Evolutionary conservation across 2,329 filamentous ascomycete genomes (phyloP), one percentile per base, ranked within the genome.

Genomic region (Scopulariopsis brevicaulis): DNA sequence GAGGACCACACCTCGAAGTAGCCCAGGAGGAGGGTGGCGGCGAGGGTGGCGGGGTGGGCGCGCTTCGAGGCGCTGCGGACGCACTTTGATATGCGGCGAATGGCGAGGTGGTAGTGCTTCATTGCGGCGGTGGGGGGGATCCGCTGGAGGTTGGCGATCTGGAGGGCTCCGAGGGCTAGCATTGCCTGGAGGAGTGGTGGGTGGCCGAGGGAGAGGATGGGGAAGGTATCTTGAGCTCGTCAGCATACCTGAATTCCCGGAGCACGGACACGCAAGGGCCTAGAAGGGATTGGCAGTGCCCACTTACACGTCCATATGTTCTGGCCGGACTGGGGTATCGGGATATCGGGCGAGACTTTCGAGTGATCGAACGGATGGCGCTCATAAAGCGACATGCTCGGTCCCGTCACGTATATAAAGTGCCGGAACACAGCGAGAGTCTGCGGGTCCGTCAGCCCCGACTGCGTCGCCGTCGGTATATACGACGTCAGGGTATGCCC

Each of bases 1-100:
- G 91, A 93, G 40, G 87, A 88, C 85, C 93, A 94, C 20, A 96
- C 89, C 69, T 97, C 94, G 66, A 96, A 97, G 69, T 91, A 97
- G 0, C 86, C 90, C 8, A 99, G 78, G 8, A 97, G 75, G 40
- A 96, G 76, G 0, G 90, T 91, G 2, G 92, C 91, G 8, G 92
- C 93, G n/a, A 97, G 75, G 0, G 91, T 96, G 1, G 89, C 84
- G 10, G 90, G 82, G 58, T 90, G 84, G 10, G 85, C 84, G 57
- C 91, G 83, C 64, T 85, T 84, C 53, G 77, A 78, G 0, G 84
- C 77, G 28, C 88, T 81, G 53, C 83, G 82, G 32, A 97, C 86
- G 54, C 87, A 88, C 63, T 83, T 85, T 7, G 89, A 86, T 18
- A 96, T 80, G 48, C 89, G 78, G 61, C 91, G 85, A 53, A 96